Evolutionary conservation across 805 yeast species (phyloP).

Genomic region (Nakazawaea ambrosiae): DNA sequence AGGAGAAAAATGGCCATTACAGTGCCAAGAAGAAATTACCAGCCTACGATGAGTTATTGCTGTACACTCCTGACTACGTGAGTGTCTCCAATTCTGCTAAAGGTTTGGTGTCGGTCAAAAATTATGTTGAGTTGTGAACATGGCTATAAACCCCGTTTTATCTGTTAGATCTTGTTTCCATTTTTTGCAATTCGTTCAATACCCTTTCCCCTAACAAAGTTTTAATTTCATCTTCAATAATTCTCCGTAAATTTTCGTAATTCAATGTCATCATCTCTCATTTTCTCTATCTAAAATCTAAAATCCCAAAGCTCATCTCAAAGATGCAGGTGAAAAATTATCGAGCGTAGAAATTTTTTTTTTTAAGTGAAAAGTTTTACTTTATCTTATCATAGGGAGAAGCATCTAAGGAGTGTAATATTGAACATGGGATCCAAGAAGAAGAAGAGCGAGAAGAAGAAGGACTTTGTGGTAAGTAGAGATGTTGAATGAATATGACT

Average conservation of each 20-base stretch:
- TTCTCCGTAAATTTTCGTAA: no score
- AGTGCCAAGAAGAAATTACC: conserved; percentile 42
- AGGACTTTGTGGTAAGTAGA: conserved; percentile 49
- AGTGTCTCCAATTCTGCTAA: conserved; percentile 58
- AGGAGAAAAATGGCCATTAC: conserved; percentile 31
- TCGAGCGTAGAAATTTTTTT: no score
- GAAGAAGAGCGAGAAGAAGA: conserved; percentile 57
- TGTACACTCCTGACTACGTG: conserved; percentile 58
- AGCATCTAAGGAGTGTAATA: no score
- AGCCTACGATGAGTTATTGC: conserved; percentile 63
- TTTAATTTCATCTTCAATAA: no score
- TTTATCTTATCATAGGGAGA: no score
- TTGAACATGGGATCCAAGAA: conserved; percentile 41
- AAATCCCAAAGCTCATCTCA: no score
- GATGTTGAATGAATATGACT: not conserved
- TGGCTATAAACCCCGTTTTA: no score
- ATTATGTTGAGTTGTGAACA: conserved; percentile 36
- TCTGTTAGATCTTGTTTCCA: not conserved
- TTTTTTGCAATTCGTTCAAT: not conserved
- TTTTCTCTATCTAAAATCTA: no score
- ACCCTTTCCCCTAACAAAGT: no score
- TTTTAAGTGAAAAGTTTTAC: no score
- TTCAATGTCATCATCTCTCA: no score
- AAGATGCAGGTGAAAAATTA: no score
- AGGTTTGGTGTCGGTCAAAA: conserved; percentile 60